These are phyloP conservation scores for Tetradesmus lagerheimii DNA, from an alignment of 139 green algal genomes.

Conservation along the genomic window DNA sequence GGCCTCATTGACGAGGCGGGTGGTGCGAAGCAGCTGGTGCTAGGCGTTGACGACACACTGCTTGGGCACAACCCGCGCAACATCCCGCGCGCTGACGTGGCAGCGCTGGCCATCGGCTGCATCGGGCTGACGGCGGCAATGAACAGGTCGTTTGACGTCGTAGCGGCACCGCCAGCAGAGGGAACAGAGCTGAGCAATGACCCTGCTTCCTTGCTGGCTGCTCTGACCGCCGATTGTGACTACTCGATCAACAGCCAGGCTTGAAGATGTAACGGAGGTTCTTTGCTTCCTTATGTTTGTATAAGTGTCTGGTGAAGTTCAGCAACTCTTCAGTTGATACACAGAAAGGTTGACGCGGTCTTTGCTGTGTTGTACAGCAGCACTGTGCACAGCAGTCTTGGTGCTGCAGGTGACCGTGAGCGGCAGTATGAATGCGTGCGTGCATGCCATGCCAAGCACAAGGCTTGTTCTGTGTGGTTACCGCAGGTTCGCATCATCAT, in stretches of 20 bases:
- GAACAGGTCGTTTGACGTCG: constrained; percentile 42
- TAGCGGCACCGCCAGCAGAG: background rate
- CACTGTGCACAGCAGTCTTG: too few species aligned
- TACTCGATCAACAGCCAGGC: constrained; percentile 66
- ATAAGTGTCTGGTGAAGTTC: too few species aligned
- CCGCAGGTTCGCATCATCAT: too few species aligned
- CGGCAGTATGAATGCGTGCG: too few species aligned
- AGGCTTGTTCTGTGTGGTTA: too few species aligned
- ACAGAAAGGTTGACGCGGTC: too few species aligned
- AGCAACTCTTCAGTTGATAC: too few species aligned
- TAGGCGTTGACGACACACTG: constrained; percentile 87
- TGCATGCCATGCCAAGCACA: too few species aligned
- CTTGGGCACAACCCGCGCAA: constrained; percentile 55
- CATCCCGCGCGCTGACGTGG: constrained; percentile 87
- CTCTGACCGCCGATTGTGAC: constrained; percentile 50
- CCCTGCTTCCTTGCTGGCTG: background rate
- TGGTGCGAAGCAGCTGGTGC: constrained; percentile 73
- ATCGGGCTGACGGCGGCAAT: constrained; percentile 16
- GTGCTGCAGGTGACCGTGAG: too few species aligned
- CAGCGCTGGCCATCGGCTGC: constrained; percentile 52
- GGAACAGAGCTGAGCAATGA: background rate
- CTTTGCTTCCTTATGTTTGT: too few species aligned
- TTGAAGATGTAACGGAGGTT: too few species aligned
- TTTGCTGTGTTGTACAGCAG: too few species aligned
- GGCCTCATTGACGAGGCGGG: constrained; percentile 78